These are phyloP conservation scores for Kazachstania martiniae DNA, from an alignment of 805 yeast genomes.

Conservation along the genomic window DNA sequence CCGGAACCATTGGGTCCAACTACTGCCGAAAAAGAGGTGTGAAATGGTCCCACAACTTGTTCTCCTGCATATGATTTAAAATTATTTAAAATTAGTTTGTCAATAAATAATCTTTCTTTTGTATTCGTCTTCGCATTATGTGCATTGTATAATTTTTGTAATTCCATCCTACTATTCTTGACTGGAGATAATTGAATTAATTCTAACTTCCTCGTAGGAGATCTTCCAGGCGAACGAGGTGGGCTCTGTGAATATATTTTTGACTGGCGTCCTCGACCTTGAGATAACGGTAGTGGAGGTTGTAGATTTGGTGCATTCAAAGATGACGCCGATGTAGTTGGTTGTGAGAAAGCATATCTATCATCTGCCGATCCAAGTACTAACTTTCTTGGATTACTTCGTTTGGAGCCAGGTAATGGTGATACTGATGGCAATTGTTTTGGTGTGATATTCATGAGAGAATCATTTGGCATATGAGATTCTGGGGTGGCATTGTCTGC, in stretches of 20 bases:
- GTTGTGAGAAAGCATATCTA: slow-evolving; percentile 17
- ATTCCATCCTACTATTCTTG: slow-evolving; percentile 27
- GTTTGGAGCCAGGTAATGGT: not conserved
- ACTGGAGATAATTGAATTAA: slow-evolving; percentile 33
- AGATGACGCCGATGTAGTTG: slow-evolving; percentile 15
- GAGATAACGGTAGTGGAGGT: slow-evolving; percentile 26
- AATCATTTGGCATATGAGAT: not conserved
- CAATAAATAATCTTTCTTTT: slow-evolving; percentile 58
- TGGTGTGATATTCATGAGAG: not conserved
- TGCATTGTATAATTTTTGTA: slow-evolving; percentile 20
- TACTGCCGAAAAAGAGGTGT: slow-evolving; percentile 87
- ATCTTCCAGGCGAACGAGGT: slow-evolving; percentile 23
- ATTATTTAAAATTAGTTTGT: slow-evolving; percentile 61
- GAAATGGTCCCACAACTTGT: slow-evolving; percentile 91
- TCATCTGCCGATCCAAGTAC: slow-evolving; percentile 16
- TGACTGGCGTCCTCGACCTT: slow-evolving; percentile 28
- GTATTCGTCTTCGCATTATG: slow-evolving; percentile 22
- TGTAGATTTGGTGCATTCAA: slow-evolving; percentile 21
- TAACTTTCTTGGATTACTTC: slow-evolving; percentile 21
- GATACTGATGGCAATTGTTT: not conserved
- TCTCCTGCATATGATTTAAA: slow-evolving; percentile 94
- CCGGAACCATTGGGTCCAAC: slow-evolving; percentile 99
- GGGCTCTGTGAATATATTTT: slow-evolving; percentile 23
- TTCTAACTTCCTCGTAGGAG: slow-evolving; percentile 32
- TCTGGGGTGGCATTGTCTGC: slow-evolving; percentile 1